Evolutionary conservation across 768 basidiomycete genomes (phyloP).

Genomic region (Hirschioporus abietinus): DNA sequence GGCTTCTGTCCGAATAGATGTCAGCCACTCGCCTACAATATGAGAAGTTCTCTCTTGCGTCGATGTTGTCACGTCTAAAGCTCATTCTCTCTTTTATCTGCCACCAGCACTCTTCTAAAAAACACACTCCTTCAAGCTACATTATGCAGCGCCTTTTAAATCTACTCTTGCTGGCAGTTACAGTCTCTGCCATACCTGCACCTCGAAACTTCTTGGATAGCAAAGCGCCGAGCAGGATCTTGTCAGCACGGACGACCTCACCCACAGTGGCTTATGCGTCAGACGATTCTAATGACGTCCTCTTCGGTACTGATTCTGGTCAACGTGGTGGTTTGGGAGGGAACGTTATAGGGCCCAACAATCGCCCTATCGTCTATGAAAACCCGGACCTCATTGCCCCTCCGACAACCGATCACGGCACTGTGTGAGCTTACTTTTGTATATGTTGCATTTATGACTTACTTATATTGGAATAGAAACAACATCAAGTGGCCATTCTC

Average conservation of each 20-base stretch:
- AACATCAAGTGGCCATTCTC: slow-evolving; percentile 65
- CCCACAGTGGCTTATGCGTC: slow-evolving; percentile 18
- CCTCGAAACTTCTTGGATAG: background rate
- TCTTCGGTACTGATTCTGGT: slow-evolving; percentile 2
- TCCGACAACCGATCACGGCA: slow-evolving; percentile 57
- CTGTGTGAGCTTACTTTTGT: slow-evolving; percentile 28
- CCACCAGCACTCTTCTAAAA: background rate
- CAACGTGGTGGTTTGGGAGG: slow-evolving; percentile 38
- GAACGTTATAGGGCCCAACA: slow-evolving; percentile 50
- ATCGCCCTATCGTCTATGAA: slow-evolving; percentile 47
- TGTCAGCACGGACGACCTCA: slow-evolving; percentile 13
- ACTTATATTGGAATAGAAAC: slow-evolving; percentile 15
- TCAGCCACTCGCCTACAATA: no score
- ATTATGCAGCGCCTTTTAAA: background rate
- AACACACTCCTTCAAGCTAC: background rate
- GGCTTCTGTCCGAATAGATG: no score
- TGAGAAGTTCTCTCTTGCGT: no score
- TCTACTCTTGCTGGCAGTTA: background rate
- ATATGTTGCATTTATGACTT: background rate
- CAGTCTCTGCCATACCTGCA: background rate
- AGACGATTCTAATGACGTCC: slow-evolving; percentile 18
- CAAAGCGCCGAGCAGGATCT: background rate
- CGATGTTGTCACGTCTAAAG: no score
- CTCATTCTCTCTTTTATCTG: background rate
- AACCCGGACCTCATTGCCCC: slow-evolving; percentile 55